Percentiles rank a stretch among this genome's conserved stretches.
Conservation (phyloP, 1,284 basidiomycete species). For the Rhodotorula sp. region DNA sequence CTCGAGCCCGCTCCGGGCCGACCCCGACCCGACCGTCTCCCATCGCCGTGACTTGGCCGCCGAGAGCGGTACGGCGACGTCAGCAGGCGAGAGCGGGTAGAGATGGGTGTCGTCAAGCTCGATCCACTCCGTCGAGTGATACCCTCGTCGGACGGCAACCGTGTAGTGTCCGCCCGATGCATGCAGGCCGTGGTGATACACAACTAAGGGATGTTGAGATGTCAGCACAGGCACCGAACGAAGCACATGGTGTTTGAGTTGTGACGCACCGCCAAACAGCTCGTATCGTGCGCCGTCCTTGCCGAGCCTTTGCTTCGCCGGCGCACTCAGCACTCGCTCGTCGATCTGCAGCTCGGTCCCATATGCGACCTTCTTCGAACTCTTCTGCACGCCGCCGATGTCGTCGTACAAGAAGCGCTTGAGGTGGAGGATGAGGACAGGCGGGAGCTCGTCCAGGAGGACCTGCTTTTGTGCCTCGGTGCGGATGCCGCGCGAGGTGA, state of each 20-base stretch:
- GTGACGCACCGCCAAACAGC: conserved; percentile 75
- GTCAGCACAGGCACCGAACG: conserved; percentile 1
- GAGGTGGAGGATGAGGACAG: conserved; percentile 84
- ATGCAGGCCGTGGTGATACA: conserved; percentile 91
- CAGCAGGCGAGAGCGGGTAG: conserved; percentile 11
- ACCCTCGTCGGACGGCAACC: conserved; percentile 83
- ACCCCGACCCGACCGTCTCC: conserved; percentile 60
- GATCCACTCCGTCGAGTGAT: conserved; percentile 53
- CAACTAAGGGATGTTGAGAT: conserved; percentile 55
- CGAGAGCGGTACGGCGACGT: conserved; percentile 23
- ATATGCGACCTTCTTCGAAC: conserved; percentile 78
- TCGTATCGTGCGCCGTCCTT: conserved; percentile 66
- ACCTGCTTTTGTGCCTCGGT: conserved; percentile 82
- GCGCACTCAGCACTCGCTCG: conserved; percentile 65
- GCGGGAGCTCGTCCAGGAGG: conserved; percentile 80
- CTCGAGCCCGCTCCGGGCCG: conserved; percentile 74
- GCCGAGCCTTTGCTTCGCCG: conserved; percentile 52
- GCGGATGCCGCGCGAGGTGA: conserved; percentile 56
- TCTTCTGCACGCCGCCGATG: conserved; percentile 79
- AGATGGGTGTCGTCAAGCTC: conserved; percentile 62
- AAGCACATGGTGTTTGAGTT: neutral
- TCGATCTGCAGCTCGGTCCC: conserved; percentile 74
- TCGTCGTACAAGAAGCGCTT: conserved; percentile 92
- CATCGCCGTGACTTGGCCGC: neutral
- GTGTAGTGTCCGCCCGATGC: conserved; percentile 96